These are phyloP conservation scores for Carex arenaria DNA, from an alignment of 202 grass and related monocot species.

Conservation along the genomic window DNA sequence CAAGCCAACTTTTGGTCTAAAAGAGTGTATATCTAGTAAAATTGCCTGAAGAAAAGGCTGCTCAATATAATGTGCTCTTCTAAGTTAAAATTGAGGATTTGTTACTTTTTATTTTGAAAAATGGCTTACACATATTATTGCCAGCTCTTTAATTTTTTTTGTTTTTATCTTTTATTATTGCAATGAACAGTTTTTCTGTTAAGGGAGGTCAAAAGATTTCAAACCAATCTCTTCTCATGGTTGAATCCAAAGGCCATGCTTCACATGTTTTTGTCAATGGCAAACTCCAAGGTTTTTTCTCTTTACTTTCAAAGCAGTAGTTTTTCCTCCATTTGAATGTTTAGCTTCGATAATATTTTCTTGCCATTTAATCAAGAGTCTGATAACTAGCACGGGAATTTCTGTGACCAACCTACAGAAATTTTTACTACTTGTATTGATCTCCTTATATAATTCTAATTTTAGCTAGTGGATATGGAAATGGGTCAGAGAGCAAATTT, in stretches of 20 bases:
- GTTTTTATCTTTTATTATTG: conserved; percentile 1
- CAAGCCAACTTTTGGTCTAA: neutral
- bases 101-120: neutral
- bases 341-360: conserved; percentile 10
- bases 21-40: conserved; percentile 7
- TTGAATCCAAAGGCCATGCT: conserved; percentile 85
- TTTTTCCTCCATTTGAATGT: conserved; percentile 14
- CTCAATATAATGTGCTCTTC: conserved; percentile 15
- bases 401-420: neutral
- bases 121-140: neutral
- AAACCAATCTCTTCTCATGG: conserved; percentile 42
- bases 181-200: conserved; percentile 51
- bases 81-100: conserved; percentile 6
- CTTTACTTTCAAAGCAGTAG: conserved; percentile 22
- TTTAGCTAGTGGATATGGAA: conserved; percentile 73
- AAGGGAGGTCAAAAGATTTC: conserved; percentile 44
- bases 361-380: neutral
- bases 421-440: conserved; percentile 13
- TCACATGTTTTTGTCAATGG: conserved; percentile 81
- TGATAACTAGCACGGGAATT: neutral
- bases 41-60: conserved; percentile 3
- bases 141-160: conserved; percentile 7
- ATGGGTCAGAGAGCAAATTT: conserved; percentile 60
- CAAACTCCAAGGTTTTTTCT: conserved; percentile 61
- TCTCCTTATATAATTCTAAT: conserved; percentile 9